Percentiles rank a stretch among this genome's conserved stretches.
These are phyloP conservation scores for Russula vinacea DNA, from an alignment of 768 basidiomycete species.

Conservation along the genomic window DNA sequence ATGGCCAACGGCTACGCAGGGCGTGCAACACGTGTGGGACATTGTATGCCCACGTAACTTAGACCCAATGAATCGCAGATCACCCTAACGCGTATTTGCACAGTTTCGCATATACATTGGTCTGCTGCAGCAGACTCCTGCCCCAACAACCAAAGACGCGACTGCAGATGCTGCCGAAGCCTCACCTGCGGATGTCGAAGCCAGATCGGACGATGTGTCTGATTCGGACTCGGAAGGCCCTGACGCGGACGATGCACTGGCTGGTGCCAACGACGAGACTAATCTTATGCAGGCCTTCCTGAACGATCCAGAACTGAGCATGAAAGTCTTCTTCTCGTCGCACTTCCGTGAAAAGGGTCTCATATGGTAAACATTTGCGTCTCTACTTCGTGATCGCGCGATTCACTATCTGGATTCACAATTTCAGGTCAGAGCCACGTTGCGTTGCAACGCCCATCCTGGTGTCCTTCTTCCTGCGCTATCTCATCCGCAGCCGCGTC, in stretches of 20 bases:
- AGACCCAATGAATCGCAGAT: background rate
- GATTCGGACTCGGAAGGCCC: constrained; percentile 35
- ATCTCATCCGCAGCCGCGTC: constrained; percentile 53
- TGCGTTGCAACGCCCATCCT: constrained; percentile 53
- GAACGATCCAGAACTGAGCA: constrained; percentile 53
- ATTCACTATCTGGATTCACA: background rate
- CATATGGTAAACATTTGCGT: constrained; percentile 48
- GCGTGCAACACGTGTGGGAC: constrained; percentile 55
- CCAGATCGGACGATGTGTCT: constrained; percentile 5
- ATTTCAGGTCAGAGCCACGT: constrained; percentile 46
- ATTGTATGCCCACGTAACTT: constrained; percentile 44
- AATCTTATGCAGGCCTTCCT: constrained; percentile 50
- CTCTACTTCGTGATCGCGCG: background rate
- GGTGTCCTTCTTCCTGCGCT: constrained; percentile 57
- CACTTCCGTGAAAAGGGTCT: constrained; percentile 65
- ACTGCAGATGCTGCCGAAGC: background rate
- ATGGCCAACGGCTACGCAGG: constrained; percentile 38
- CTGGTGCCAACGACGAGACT: constrained; percentile 23
- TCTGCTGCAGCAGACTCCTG: constrained; percentile 38
- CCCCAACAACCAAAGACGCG: constrained; percentile 27
- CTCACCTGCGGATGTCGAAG: constrained; percentile 26
- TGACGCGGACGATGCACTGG: constrained; percentile 37
- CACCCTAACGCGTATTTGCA: constrained; percentile 11
- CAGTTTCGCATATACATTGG: constrained; percentile 65
- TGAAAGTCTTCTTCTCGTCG: constrained; percentile 68